Percentiles rank a stretch among this genome's conserved stretches.
These are phyloP conservation scores for Phytophthora pistaciae DNA, from an alignment of 352 stramenopile genomes.

Conservation along the genomic window DNA sequence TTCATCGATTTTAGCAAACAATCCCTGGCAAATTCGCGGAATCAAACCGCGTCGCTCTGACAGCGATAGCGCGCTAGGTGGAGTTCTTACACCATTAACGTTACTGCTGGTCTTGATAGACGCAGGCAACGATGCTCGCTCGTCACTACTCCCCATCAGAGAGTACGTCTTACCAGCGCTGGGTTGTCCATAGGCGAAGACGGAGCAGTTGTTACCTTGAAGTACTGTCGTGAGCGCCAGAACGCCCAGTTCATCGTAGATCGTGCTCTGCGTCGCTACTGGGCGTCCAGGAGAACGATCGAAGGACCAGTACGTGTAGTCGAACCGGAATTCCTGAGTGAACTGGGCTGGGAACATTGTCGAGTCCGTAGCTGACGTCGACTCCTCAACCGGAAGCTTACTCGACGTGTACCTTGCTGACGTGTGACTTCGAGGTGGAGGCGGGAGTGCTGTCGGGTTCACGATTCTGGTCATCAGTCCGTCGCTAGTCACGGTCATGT, in stretches of 20 bases:
- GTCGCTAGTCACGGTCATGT: slow-evolving; percentile 52
- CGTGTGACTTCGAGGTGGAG: neutral
- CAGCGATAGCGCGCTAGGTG: neutral
- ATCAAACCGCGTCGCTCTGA: slow-evolving; percentile 52
- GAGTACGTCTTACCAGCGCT: slow-evolving; percentile 80
- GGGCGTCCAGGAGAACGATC: slow-evolving; percentile 38
- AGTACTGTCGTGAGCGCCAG: slow-evolving; percentile 64
- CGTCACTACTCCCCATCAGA: slow-evolving; percentile 54
- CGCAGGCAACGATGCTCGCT: slow-evolving; percentile 13
- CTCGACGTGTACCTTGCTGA: slow-evolving; percentile 3
- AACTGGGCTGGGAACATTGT: slow-evolving; percentile 54
- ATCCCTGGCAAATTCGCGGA: slow-evolving; percentile 63
- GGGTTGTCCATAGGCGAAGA: slow-evolving; percentile 82
- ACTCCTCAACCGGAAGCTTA: slow-evolving; percentile 14
- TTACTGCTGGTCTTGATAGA: slow-evolving; percentile 1
- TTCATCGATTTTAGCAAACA: slow-evolving; percentile 67
- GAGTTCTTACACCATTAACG: neutral
- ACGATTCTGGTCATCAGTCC: slow-evolving; percentile 64
- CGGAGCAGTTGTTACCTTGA: slow-evolving; percentile 77
- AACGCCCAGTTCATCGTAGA: slow-evolving; percentile 70
- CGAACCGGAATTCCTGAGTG: slow-evolving; percentile 77
- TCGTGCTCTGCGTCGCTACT: slow-evolving; percentile 54
- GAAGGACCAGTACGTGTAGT: slow-evolving; percentile 83
- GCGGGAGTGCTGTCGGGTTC: slow-evolving; percentile 57
- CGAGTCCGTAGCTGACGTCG: neutral